A percentile compares a stretch with the other conserved stretches of the same genome.
phyloP scores from a whole-genome alignment of 2,329 filamentous ascomycete species.

The Aspergillus puulaauensis region DNA sequence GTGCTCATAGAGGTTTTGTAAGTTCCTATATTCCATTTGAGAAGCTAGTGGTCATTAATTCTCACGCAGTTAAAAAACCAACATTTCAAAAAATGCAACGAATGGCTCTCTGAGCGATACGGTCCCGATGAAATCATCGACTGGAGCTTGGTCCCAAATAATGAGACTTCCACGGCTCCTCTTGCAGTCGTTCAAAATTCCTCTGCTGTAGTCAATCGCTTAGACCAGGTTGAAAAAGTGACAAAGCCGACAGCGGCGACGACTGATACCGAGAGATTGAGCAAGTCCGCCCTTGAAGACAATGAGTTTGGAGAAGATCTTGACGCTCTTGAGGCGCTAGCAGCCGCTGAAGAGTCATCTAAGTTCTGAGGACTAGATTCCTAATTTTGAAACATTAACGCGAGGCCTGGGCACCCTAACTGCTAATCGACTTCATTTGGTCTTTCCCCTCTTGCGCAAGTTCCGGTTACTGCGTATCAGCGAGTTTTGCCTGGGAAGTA shows the following conservation, averaged over 20 bases:
- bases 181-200: constrained; percentile 15
- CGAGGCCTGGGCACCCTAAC: background rate
- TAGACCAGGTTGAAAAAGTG: constrained; percentile 11
- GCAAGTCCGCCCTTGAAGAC: constrained; percentile 11
- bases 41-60: background rate
- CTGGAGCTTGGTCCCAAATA: constrained; percentile 64
- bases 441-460: background rate
- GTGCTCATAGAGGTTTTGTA: constrained; percentile 75
- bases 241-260: constrained; percentile 9
- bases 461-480: background rate
- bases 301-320: constrained; percentile 45
- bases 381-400: background rate
- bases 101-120: constrained; percentile 76
- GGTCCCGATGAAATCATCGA: constrained; percentile 79
- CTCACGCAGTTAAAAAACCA: constrained; percentile 41
- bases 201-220: constrained; percentile 26
- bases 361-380: background rate
- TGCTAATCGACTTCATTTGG: background rate
- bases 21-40: constrained; percentile 31
- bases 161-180: constrained; percentile 13
- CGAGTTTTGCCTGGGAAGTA: background rate
- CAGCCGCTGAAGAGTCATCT: constrained; percentile 25
- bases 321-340: constrained; percentile 43
- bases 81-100: constrained; percentile 50
- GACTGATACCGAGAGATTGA: constrained; percentile 19